These are phyloP conservation scores for Condylostoma magnum DNA, from an alignment of 169 alveolate genomes.

Conservation along the genomic window DNA sequence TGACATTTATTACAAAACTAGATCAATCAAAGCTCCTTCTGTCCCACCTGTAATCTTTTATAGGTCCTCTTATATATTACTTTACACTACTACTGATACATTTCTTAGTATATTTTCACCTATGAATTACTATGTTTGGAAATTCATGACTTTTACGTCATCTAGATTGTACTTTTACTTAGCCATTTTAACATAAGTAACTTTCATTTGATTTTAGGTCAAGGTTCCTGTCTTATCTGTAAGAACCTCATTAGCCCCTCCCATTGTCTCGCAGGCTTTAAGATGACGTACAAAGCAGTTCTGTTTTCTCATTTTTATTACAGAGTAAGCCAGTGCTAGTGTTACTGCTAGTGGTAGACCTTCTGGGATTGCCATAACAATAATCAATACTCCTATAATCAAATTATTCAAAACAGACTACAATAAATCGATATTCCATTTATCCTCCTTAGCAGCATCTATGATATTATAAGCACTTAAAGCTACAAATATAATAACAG, in stretches of 20 bases:
- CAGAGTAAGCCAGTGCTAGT: constrained; percentile 77
- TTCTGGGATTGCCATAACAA: constrained; percentile 88
- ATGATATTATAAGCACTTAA: constrained; percentile 20
- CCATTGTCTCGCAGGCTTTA: constrained; percentile 85
- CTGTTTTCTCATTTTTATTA: constrained; percentile 75
- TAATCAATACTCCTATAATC: constrained; percentile 75
- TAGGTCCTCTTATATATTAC: too few species aligned
- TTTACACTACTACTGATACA: too few species aligned
- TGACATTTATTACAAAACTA: too few species aligned
- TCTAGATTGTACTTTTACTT: not conserved
- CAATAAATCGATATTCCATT: constrained; percentile 14
- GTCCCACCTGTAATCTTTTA: too few species aligned
- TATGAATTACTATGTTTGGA: too few species aligned
- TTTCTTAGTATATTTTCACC: too few species aligned
- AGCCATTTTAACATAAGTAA: not conserved
- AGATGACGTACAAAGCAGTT: constrained; percentile 78
- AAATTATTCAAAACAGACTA: constrained; percentile 51
- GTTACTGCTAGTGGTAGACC: constrained; percentile 87
- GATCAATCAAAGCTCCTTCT: too few species aligned
- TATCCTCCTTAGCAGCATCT: not conserved
- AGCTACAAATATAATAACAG: constrained; percentile 57
- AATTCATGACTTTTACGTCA: too few species aligned
- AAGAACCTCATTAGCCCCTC: constrained; percentile 79
- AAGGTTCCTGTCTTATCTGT: constrained; percentile 86
- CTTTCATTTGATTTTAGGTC: constrained; percentile 43